Evolutionary conservation across 345 rosid species (phyloP).

Genomic region (Populus ilicifolia): DNA sequence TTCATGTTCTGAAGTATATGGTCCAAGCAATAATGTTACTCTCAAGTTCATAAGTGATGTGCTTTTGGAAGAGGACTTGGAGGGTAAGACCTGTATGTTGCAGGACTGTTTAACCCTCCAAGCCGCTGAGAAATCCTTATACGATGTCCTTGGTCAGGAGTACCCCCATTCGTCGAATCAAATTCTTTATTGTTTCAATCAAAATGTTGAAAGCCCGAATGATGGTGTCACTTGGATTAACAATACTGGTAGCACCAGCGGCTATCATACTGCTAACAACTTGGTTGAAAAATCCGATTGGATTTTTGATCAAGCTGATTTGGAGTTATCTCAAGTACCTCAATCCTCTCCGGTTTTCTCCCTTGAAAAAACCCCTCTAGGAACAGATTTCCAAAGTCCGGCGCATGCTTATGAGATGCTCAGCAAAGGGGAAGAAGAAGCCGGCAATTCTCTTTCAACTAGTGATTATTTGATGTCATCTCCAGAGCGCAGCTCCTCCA

Average conservation of each 20-base stretch:
- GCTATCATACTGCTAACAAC: background rate
- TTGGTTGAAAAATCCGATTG: slow-evolving; percentile 7
- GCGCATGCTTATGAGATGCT: background rate
- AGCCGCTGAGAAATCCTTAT: slow-evolving; percentile 31
- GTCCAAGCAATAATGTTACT: slow-evolving; percentile 4
- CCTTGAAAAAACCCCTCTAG: background rate
- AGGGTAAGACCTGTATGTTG: slow-evolving; percentile 10
- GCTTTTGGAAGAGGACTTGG: slow-evolving; percentile 33
- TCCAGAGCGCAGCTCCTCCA: background rate
- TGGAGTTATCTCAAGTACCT: background rate
- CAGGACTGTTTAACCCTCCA: slow-evolving; percentile 23
- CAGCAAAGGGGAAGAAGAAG: background rate
- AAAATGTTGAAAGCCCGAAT: background rate
- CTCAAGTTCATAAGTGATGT: slow-evolving; percentile 32
- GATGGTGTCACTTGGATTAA: background rate
- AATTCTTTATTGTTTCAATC: background rate
- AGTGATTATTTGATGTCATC: background rate
- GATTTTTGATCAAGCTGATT: slow-evolving; percentile 10
- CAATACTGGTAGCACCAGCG: background rate
- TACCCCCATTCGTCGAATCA: slow-evolving; percentile 7
- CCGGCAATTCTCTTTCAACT: background rate
- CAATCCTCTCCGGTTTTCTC: background rate
- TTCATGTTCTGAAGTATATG: slow-evolving; percentile 7
- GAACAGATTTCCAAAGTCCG: background rate
- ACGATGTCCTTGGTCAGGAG: slow-evolving; percentile 21